Percentiles rank a stretch among this genome's conserved stretches.
Evolutionary conservation across 1,284 basidiomycete species (phyloP).

Genomic region (Puccinia coronata): DNA sequence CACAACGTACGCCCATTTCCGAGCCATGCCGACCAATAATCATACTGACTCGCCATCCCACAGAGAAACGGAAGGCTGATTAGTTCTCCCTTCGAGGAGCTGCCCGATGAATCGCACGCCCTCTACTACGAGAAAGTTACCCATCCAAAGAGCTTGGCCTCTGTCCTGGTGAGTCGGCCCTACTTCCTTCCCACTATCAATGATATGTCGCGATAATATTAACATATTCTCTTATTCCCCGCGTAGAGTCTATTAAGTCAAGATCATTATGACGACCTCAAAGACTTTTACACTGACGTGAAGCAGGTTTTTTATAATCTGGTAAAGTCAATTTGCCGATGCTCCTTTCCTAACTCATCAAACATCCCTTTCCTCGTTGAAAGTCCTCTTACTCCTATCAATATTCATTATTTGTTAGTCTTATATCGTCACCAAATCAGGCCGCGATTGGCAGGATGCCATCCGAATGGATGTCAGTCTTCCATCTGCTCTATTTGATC

Average conservation of each 20-base stretch:
- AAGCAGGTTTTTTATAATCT: conserved; percentile 27
- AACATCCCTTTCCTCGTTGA: not conserved
- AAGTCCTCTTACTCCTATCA: not conserved
- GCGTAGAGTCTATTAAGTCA: not conserved
- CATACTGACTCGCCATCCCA: not conserved
- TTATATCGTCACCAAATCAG: conserved; percentile 3
- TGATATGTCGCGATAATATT: too few species aligned
- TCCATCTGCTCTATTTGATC: not conserved
- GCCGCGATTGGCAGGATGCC: conserved; percentile 26
- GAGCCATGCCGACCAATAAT: not conserved
- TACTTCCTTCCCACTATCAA: not conserved
- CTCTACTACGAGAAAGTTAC: conserved; percentile 10
- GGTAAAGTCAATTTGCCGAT: not conserved
- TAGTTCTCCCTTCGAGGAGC: conserved; percentile 17
- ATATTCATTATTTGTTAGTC: not conserved
- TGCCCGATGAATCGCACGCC: not conserved
- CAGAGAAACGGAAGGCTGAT: conserved; percentile 25
- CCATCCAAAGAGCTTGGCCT: not conserved
- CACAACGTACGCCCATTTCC: not conserved
- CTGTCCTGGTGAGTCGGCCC: not conserved
- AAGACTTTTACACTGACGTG: conserved; percentile 21
- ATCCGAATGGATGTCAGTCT: conserved; percentile 23
- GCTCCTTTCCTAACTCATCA: not conserved
- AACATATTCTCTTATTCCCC: not conserved
- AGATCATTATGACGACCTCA: conserved; percentile 1